Evolutionary conservation across 164 flowering plant genomes (phyloP).

Genomic region (Tetrastigma voinierianum): DNA sequence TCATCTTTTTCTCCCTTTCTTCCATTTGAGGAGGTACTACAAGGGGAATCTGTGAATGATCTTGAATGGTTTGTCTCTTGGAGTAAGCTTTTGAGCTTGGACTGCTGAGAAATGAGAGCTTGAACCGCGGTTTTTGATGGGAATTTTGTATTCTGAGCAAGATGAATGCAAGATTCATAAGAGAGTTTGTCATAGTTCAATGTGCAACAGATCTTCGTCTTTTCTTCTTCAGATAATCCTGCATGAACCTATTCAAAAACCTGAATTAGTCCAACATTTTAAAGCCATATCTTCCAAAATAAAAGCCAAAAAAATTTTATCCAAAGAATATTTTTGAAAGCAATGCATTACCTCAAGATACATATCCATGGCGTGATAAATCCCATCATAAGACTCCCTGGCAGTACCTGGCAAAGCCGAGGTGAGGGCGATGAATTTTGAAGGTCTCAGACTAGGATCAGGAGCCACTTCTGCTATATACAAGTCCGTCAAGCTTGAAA

Average conservation of each 20-base stretch:
- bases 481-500: constrained; percentile 35
- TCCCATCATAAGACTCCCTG: constrained; percentile 33
- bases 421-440: constrained; percentile 35
- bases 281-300: too few species aligned
- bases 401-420: constrained; percentile 39
- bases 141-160: constrained; percentile 54
- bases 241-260: constrained; percentile 54
- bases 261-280: constrained; percentile 6
- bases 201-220: constrained; percentile 41
- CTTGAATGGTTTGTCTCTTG: constrained; percentile 26
- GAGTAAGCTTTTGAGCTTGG: constrained; percentile 51
- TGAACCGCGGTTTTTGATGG: constrained; percentile 42
- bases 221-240: constrained; percentile 66
- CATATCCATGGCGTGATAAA: constrained; percentile 37
- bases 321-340: background rate
- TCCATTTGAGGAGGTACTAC: constrained; percentile 13
- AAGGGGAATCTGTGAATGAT: constrained; percentile 17
- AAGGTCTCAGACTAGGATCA: constrained; percentile 39
- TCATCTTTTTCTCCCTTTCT: constrained; percentile 21
- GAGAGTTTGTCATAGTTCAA: constrained; percentile 71
- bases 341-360: constrained; percentile 26
- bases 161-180: constrained; percentile 38
- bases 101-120: constrained; percentile 49
- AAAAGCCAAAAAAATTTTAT: too few species aligned
- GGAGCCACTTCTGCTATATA: constrained; percentile 49